These are phyloP conservation scores for Cryptococcus sp. DNA, from an alignment of 1,284 basidiomycete genomes.

Conservation along the genomic window DNA sequence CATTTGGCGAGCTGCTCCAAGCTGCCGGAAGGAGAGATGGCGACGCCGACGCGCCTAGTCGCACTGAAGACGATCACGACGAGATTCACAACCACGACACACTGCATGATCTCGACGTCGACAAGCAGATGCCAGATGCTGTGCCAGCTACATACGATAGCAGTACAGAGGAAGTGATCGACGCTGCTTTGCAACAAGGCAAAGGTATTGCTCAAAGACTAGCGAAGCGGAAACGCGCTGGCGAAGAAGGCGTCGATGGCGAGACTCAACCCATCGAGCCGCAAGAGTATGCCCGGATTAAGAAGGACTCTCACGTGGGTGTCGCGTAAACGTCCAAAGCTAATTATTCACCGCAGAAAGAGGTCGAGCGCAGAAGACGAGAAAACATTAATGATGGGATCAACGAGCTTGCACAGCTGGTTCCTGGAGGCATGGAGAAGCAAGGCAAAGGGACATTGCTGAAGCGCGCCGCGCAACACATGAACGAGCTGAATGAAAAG, in stretches of 20 bases:
- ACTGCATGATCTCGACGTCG: slow-evolving; percentile 8
- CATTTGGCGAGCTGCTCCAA: slow-evolving; percentile 14
- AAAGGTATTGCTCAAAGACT: slow-evolving; percentile 9
- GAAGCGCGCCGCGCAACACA: slow-evolving; percentile 36
- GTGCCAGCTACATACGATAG: neutral
- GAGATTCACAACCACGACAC: neutral
- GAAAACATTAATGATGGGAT: slow-evolving; percentile 96
- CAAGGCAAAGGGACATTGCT: slow-evolving; percentile 43
- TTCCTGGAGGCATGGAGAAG: slow-evolving; percentile 66
- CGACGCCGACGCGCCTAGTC: slow-evolving; percentile 1
- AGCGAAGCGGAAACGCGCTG: slow-evolving; percentile 5
- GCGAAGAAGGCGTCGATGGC: slow-evolving; percentile 12
- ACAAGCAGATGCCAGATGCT: neutral
- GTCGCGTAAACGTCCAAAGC: no score
- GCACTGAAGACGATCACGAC: slow-evolving; percentile 1
- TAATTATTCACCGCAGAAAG: slow-evolving; percentile 68
- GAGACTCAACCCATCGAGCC: slow-evolving; percentile 26
- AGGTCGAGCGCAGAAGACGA: slow-evolving; percentile 89
- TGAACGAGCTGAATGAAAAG: slow-evolving; percentile 29
- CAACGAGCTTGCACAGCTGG: slow-evolving; percentile 83
- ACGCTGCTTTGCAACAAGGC: neutral
- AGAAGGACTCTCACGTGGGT: slow-evolving; percentile 51
- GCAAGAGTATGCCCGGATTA: slow-evolving; percentile 35
- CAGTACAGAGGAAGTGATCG: neutral
- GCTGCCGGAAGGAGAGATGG: slow-evolving; percentile 10